Evolutionary conservation across 2,329 filamentous ascomycete species (phyloP).

Genomic region (Sporothrix schenckii): DNA sequence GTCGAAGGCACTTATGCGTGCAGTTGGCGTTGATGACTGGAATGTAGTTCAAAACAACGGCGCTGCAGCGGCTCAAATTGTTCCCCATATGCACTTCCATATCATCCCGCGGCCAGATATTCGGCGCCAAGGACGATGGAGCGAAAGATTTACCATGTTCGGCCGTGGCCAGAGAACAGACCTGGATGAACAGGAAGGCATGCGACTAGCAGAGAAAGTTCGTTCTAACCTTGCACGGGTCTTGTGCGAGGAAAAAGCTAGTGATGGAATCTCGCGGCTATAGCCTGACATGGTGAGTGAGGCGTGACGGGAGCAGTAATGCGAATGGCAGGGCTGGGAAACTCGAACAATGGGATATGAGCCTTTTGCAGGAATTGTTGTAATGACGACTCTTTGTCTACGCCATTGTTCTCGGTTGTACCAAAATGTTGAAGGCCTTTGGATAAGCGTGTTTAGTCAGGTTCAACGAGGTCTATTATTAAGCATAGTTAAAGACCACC

Average conservation of each 20-base stretch:
- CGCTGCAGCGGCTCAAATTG: conserved; percentile 84
- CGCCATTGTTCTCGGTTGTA: background rate
- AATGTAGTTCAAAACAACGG: conserved; percentile 98
- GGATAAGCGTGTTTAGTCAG: background rate
- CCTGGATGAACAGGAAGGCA: conserved; percentile 74
- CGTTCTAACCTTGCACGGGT: conserved; percentile 33
- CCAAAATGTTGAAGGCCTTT: too few relatives aligned
- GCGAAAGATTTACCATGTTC: conserved; percentile 80
- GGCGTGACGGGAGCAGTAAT: background rate
- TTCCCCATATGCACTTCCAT: conserved; percentile 93
- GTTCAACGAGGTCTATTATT: background rate
- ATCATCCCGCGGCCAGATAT: conserved; percentile 82
- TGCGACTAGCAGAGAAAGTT: conserved; percentile 52
- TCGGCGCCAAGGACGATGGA: conserved; percentile 55
- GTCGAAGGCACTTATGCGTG: conserved; percentile 68
- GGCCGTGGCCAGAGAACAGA: conserved; percentile 72
- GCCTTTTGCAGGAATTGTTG: background rate
- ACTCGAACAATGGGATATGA: background rate
- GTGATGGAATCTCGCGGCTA: background rate
- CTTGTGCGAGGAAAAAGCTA: conserved; percentile 39
- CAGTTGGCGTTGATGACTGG: conserved; percentile 79
- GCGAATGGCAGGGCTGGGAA: background rate
- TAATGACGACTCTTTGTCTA: background rate
- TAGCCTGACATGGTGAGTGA: background rate
- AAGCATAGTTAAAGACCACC: background rate